Evolutionary conservation across 176 grass and related monocot genomes (phyloP), one percentile per base, ranked within the genome.

Genomic region (Cymbopogon citratus): DNA sequence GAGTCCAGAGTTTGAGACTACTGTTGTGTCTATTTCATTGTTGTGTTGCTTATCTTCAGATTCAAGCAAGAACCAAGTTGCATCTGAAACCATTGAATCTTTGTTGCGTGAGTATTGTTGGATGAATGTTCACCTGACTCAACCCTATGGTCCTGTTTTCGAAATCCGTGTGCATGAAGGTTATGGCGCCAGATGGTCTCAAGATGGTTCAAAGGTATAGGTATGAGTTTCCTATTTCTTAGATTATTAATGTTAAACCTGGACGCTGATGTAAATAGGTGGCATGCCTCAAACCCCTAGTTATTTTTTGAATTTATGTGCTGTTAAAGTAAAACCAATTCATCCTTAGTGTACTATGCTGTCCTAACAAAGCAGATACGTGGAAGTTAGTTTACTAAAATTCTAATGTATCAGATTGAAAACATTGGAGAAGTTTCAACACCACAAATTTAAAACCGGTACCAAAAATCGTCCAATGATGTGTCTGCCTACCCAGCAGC

Each of bases 131-230:
- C 90, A 98, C 75, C 70, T 92, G 71, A 92, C 82, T 80, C 84
- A 86, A 36, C 86, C 92, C 10, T 76, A 91, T 84, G 86, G 83
- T 23, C 70, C 83, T 78, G 84, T 98, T 82, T 98, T 94, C 77
- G 92, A 98, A 83, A 91, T 98, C 21, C 92, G 92, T 73, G 92
- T 92, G 45, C 38, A 15, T 76, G 84, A 98, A 71, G 95, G 95
- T 63, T 98, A 91, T 86, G 95, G 90, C 23, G 92, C 95, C 45
- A 87, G 92, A 63, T 98, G 95, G 95, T 98, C 86, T 91, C 41
- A 81, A 63, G 79, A 98, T 87, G 90, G 95, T 63, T 91, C 41
- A 11, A 94, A 94, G 95, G 92, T 98, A 92, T 40, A 80, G 18
- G 0, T 62, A 19, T 9, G 24, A 41, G 71, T 40, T 80, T 88